Base-by-base conservation (phyloP, 2,329 filamentous ascomycete species). In the Penicillium janthinellum region DNA sequence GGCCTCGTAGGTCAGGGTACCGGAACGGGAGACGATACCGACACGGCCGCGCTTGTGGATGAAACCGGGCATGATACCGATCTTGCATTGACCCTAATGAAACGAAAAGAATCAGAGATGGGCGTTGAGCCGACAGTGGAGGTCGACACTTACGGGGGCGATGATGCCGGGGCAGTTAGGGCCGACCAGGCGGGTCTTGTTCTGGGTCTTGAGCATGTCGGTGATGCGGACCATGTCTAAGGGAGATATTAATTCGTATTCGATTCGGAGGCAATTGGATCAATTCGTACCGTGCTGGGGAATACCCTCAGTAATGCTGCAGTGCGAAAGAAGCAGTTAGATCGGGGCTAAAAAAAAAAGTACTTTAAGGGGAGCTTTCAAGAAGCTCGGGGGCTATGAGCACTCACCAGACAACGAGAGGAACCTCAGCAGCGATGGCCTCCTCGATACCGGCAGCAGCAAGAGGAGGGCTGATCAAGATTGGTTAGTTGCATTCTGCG, bases 11-110 rank as follows among this genome's bases (percentile, higher is more conserved):
- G 95, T 99, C 66, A 99, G 88, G 70, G 95, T 99, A 75, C 95
- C 95, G 75, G 95, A 98, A 73, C 95, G 91, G 72, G 93, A 97
- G 80, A 99, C 95, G 79, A 99, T 98, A 76, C 95, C 95, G 77
- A 99, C 93, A 79, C 95, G 93, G 73, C 95, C 95, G 80, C 93
- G 92, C 88, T 98, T 98, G 88, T 99, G 95, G 83, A 99, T 98
- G 86, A 98, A 97, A 73, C 95, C 95, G 67, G 95, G 92, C 95
- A 99, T 98, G 83, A 99, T 99, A 77, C 95, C 95, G 76, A 99
- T 98, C 85, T 99, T 99, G 88, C 95, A 99, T 87, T 96, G 94
- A 72, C 94, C 95, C 82, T 88, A 71, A 25, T 61, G 49, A 35
- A 45, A 85, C 22, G 49, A 47, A 45, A 38, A 37, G 38, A 49